Evolutionary conservation across 2,329 filamentous ascomycete genomes (phyloP), one percentile per base, ranked within the genome.

Genomic region (Mycocentrospora acerina): DNA sequence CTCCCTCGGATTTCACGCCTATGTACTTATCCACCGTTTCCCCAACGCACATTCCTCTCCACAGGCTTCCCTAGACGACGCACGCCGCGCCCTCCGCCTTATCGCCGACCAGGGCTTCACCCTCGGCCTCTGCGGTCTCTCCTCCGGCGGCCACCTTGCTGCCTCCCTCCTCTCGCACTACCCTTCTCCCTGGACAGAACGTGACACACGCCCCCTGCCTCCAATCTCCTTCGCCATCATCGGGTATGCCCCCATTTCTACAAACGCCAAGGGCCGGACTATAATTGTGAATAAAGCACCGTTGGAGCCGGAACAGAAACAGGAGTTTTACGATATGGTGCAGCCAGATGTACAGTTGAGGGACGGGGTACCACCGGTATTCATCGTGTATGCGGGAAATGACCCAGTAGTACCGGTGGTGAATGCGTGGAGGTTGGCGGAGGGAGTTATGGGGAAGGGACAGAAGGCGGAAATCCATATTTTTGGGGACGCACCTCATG

Each of bases 401-500:
- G 48, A 56, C 17, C 35, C 44, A 3, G 37, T 54, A 1, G 51
- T 56, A 11, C 53, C 50, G 5, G 42, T 44, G 1, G 33, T 43
- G 3, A 56, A 56, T 34, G 50, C 51, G 22, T 54, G 50, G 29
- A 29, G 51, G 15, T 32, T 52, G 6, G 48, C 51, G 8, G 46
- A 52, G 38, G 46, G 42, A 1, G 24, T 54, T 2, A 26, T 27
- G 3, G 40, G 42, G 30, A 35, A 26, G 3, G 46, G 48, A 16
- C 42, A 24, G 3, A 14, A 22, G 9, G 51, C 52, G 1, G 53
- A 56, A 11, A 26, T 54, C n/a, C 50, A 54, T 33, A 37, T 56
- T 6, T 56, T 54, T 32, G 40, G 37, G 11, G 48, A 54, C 24
- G 53, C 53, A 24, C 53, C 51, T 29, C 51, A 57, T 26, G 45